A percentile compares a stretch with the other conserved stretches of the same genome.
Evolutionary conservation across 495 filamentous ascomycete genomes (phyloP).

Genomic region (Talaromyces adpressus): DNA sequence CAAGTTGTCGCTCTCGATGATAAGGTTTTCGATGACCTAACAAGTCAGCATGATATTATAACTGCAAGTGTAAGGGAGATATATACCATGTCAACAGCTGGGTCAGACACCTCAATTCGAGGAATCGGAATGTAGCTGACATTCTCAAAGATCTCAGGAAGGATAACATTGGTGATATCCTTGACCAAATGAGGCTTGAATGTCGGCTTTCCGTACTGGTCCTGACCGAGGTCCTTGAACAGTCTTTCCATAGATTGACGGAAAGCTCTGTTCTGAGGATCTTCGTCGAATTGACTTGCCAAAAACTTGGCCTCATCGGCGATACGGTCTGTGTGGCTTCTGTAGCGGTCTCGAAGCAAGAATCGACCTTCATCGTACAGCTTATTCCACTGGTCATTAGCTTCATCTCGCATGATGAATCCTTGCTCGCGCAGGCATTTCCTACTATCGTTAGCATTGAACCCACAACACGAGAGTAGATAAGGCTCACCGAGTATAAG

Average conservation of each 20-base stretch:
- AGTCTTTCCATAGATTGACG: slow-evolving; percentile 69
- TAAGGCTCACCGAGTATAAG: slow-evolving; percentile 55
- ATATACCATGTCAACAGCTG: slow-evolving; percentile 63
- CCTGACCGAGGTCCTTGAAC: slow-evolving; percentile 80
- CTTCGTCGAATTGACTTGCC: slow-evolving; percentile 79
- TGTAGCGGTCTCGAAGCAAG: slow-evolving; percentile 84
- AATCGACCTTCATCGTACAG: slow-evolving; percentile 84
- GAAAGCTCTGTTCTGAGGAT: slow-evolving; percentile 79
- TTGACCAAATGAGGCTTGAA: slow-evolving; percentile 92
- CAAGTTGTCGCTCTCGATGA: slow-evolving; percentile 94
- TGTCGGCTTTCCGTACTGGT: slow-evolving; percentile 70
- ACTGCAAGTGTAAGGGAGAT: not conserved
- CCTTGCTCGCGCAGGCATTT: slow-evolving; percentile 83
- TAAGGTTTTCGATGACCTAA: slow-evolving; percentile 78
- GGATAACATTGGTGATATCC: slow-evolving; percentile 78
- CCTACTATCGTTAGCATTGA: slow-evolving; percentile 12
- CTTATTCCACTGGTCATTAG: slow-evolving; percentile 74
- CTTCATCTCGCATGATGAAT: slow-evolving; percentile 78
- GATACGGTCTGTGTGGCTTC: slow-evolving; percentile 78
- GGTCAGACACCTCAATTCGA: slow-evolving; percentile 87
- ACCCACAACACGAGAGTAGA: not conserved
- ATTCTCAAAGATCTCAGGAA: slow-evolving; percentile 79
- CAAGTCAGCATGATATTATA: not conserved
- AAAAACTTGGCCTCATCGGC: slow-evolving; percentile 87
- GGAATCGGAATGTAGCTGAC: slow-evolving; percentile 90